Conservation (phyloP, 352 stramenopile genomes). For the Blastocystis sp. region DNA sequence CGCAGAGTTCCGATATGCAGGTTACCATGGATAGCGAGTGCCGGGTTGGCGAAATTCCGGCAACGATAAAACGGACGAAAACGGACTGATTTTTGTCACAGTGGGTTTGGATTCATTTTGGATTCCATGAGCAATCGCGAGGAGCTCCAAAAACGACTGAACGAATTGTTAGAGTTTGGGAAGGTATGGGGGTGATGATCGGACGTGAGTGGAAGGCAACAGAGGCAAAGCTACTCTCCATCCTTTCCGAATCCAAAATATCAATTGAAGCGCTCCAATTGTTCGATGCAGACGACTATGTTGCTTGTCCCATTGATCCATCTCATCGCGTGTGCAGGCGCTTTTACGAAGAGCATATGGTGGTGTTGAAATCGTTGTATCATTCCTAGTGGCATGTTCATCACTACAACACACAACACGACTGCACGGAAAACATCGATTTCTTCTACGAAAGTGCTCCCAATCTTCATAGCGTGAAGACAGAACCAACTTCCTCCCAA, state of each 20-base stretch:
- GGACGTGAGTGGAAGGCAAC: background rate
- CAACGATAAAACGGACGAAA: no score
- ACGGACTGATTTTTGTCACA: no score
- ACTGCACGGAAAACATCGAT: background rate
- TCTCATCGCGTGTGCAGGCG: constrained; percentile 25
- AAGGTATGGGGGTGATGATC: background rate
- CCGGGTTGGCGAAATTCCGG: no score
- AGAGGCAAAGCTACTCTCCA: background rate
- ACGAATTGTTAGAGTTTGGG: background rate
- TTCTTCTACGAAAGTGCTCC: constrained; percentile 46
- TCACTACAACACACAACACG: constrained; percentile 10
- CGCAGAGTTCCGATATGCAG: background rate
- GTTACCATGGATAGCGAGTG: background rate
- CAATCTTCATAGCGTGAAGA: background rate
- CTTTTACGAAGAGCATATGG: constrained; percentile 41
- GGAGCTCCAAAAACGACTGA: background rate
- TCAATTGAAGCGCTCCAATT: background rate
- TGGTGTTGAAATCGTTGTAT: background rate
- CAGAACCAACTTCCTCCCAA: background rate
- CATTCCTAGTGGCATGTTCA: constrained; percentile 46
- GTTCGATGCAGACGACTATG: constrained; percentile 34
- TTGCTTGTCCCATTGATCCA: background rate
- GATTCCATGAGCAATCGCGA: background rate
- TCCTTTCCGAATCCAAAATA: constrained; percentile 15
- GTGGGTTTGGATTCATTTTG: no score